Conservation (phyloP, 2,329 filamentous ascomycete genomes). For the Diaporthe longicolla region DNA sequence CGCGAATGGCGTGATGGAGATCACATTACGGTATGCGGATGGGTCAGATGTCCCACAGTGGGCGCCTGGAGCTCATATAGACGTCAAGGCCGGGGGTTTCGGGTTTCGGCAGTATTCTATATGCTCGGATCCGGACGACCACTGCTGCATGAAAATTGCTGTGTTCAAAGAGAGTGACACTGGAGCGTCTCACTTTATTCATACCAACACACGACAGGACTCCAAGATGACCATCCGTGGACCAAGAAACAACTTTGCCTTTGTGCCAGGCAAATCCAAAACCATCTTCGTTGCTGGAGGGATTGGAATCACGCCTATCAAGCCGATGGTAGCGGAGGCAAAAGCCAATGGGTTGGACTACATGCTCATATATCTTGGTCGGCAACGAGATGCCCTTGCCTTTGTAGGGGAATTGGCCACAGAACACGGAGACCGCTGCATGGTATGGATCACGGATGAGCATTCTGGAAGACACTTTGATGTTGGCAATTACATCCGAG, state of each 20-base stretch:
- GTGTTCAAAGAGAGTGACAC: background rate
- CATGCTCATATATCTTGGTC: background rate
- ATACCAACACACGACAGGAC: background rate
- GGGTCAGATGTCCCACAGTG: background rate
- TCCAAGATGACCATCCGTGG: background rate
- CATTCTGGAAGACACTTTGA: background rate
- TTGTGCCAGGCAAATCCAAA: background rate
- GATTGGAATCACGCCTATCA: constrained; percentile 1
- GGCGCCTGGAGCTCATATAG: constrained; percentile 2
- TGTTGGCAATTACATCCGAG: background rate
- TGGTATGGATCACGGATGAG: background rate
- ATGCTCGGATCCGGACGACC: background rate
- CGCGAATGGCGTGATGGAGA: background rate
- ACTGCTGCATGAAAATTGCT: background rate
- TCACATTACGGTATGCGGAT: background rate
- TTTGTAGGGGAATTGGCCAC: background rate
- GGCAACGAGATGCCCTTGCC: background rate
- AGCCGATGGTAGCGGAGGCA: background rate
- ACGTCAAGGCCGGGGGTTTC: background rate
- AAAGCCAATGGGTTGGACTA: background rate
- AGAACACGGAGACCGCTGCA: background rate
- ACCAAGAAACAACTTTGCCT: background rate
- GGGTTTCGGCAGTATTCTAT: constrained; percentile 13
- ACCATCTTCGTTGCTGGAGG: background rate
- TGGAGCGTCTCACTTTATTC: background rate